A percentile compares a stretch with the other conserved stretches of the same genome.
Conservation (phyloP, 2,329 filamentous ascomycete genomes). For the Aspergillus arachidicola region DNA sequence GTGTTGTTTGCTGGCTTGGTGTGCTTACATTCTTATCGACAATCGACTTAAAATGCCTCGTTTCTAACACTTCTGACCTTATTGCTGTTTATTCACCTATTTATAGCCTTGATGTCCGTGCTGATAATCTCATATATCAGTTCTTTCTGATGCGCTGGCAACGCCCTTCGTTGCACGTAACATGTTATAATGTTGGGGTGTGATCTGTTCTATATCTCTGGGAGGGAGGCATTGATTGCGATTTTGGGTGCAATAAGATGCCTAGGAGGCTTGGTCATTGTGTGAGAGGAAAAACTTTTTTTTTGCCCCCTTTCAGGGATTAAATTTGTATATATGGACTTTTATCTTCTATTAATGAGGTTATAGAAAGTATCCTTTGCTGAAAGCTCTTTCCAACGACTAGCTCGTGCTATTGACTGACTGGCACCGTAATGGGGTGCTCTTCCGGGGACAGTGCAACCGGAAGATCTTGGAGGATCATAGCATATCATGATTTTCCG, state of each 20-base stretch:
- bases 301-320: not conserved
- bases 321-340: constrained; percentile 15
- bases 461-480: no score
- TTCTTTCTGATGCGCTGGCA: not conserved
- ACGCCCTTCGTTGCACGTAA: constrained; percentile 20
- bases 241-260: not conserved
- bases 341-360: constrained; percentile 19
- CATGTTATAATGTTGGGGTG: constrained; percentile 26
- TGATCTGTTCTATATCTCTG: not conserved
- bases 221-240: not conserved
- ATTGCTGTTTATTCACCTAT: not conserved
- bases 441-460: not conserved
- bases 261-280: not conserved
- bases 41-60: not conserved
- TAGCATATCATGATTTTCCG: no score
- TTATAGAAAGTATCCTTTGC: constrained; percentile 21
- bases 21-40: not conserved
- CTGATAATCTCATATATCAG: not conserved
- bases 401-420: not conserved
- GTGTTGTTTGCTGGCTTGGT: not conserved
- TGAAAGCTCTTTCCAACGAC: not conserved
- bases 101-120: not conserved
- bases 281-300: constrained; percentile 4
- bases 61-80: not conserved
- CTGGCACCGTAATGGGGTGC: not conserved